phyloP scores from a whole-genome alignment of 148 eudicot species.

The Camellia lanceoleosa region DNA sequence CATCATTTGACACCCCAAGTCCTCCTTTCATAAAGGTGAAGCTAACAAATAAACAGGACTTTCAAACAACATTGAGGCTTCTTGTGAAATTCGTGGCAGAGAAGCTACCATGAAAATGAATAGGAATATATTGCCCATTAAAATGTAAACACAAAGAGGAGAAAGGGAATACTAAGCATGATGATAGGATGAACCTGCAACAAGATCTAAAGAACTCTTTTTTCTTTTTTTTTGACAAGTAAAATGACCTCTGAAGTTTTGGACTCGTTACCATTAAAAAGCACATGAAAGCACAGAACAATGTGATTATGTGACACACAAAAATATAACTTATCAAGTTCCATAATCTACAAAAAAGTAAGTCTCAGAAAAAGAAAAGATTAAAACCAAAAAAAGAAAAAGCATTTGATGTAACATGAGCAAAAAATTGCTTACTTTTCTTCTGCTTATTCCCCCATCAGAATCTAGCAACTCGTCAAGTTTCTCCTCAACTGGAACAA shows the following conservation, averaged over 20 bases:
- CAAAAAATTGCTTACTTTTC: slow-evolving; percentile 47
- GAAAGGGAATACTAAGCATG: not conserved
- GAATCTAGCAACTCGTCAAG: slow-evolving; percentile 75
- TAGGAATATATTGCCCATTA: not conserved
- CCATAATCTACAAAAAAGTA: not conserved
- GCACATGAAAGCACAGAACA: not conserved
- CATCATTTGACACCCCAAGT: not conserved
- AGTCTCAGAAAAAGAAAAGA: not conserved
- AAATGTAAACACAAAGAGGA: not conserved
- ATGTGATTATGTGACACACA: not conserved
- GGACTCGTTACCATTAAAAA: not conserved
- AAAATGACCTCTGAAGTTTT: not conserved
- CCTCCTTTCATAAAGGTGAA: not conserved
- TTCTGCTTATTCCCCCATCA: slow-evolving; percentile 86
- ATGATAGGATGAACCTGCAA: not conserved
- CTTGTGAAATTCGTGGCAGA: not conserved
- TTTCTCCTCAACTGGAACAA: slow-evolving; percentile 71
- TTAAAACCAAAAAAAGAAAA: not conserved
- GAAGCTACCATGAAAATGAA: not conserved
- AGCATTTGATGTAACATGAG: not conserved
- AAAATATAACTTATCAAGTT: not conserved
- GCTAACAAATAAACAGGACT: not conserved
- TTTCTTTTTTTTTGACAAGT: too few relatives aligned
- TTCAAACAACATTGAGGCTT: not conserved
- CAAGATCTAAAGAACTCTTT: not conserved